phyloP scores from a whole-genome alignment of 805 yeast species.

The Candida nemodendra region DNA sequence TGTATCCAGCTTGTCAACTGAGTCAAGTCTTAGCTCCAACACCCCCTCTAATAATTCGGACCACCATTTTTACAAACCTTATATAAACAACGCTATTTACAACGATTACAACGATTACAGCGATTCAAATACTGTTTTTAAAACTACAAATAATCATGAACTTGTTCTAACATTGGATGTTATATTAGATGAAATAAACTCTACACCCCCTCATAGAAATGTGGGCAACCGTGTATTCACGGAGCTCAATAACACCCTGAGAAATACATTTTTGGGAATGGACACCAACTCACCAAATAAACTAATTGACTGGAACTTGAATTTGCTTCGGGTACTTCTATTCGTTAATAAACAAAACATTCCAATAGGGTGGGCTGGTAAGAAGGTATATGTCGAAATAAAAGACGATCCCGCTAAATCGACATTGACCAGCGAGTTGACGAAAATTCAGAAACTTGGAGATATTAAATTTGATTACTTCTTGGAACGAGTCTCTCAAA shows the following conservation, averaged over 20 bases:
- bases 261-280: slow-evolving; percentile 8
- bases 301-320: slow-evolving; percentile 52
- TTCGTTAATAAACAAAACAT: slow-evolving; percentile 30
- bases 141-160: background rate
- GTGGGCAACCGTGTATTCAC: slow-evolving; percentile 27
- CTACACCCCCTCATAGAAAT: slow-evolving; percentile 8
- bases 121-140: background rate
- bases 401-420: slow-evolving; percentile 14
- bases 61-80: slow-evolving; percentile 3
- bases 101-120: slow-evolving; percentile 1
- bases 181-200: slow-evolving; percentile 19
- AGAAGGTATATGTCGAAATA: slow-evolving; percentile 15
- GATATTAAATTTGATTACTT: slow-evolving; percentile 15
- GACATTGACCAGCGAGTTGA: slow-evolving; percentile 23
- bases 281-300: slow-evolving; percentile 33
- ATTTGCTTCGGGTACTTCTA: slow-evolving; percentile 47
- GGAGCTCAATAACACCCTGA: slow-evolving; percentile 23
- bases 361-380: slow-evolving; percentile 13
- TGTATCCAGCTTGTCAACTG: slow-evolving; percentile 1
- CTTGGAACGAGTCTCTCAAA: slow-evolving; percentile 13
- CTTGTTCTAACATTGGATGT: slow-evolving; percentile 14
- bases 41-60: slow-evolving; percentile 8
- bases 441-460: slow-evolving; percentile 16
- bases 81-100: slow-evolving; percentile 8
- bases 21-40: background rate